Percentiles rank a stretch among this genome's conserved stretches.
phyloP scores from a whole-genome alignment of 83 land plant species.

The Picea mariana region DNA sequence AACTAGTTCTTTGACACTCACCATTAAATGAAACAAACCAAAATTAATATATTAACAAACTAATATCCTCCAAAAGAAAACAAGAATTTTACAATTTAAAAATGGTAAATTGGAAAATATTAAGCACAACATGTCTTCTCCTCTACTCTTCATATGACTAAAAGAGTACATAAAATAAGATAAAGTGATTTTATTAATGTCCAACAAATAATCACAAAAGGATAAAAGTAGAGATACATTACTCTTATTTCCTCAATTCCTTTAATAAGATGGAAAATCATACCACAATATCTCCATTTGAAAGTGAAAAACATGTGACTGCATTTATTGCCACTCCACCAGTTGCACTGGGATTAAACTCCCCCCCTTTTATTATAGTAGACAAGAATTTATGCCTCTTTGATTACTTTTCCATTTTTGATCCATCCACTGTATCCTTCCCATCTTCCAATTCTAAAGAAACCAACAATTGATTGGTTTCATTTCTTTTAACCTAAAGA shows the following conservation, averaged over 20 bases:
- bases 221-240: conserved; percentile 1
- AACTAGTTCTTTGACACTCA: neutral
- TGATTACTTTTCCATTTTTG: conserved; percentile 9
- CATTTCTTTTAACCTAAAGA: conserved; percentile 50
- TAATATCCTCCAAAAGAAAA: neutral
- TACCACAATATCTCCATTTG: conserved; percentile 97
- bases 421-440: conserved; percentile 17
- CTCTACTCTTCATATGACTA: neutral
- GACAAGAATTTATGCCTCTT: conserved; percentile 21
- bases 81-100: conserved; percentile 5
- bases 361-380: conserved; percentile 76
- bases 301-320: conserved; percentile 70
- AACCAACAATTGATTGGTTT: conserved; percentile 11
- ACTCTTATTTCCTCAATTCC: neutral
- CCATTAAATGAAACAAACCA: no score
- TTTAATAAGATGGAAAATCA: conserved; percentile 24
- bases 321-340: conserved; percentile 86
- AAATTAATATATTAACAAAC: no score
- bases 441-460: conserved; percentile 22
- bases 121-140: neutral
- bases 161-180: no score
- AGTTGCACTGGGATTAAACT: conserved; percentile 70
- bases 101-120: neutral
- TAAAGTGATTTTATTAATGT: no score
- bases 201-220: no score